phyloP scores from a whole-genome alignment of 2,329 filamentous ascomycete species.

The Ophiobolus disseminans region DNA sequence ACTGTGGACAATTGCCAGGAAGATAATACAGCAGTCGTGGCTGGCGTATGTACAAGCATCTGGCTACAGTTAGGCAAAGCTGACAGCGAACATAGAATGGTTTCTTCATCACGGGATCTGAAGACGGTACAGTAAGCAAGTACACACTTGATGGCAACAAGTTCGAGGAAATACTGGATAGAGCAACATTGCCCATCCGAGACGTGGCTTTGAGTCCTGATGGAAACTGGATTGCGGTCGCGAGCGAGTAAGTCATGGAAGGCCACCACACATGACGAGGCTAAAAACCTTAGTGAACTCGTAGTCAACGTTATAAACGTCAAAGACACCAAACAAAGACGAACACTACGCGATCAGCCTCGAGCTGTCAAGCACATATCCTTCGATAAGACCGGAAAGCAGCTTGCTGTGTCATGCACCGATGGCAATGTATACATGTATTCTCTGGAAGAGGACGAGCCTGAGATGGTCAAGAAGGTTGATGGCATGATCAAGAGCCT shows the following conservation, averaged over 20 bases:
- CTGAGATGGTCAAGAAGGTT: constrained; percentile 80
- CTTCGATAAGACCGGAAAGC: constrained; percentile 81
- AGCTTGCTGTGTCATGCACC: constrained; percentile 81
- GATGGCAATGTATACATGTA: constrained; percentile 93
- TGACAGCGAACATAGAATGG: constrained; percentile 62
- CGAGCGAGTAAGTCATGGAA: constrained; percentile 76
- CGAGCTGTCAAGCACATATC: constrained; percentile 90
- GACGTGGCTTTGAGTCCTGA: constrained; percentile 85
- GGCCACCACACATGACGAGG: constrained; percentile 2
- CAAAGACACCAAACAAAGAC: constrained; percentile 76
- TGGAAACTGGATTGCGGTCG: constrained; percentile 86
- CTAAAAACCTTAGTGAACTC: constrained; percentile 67
- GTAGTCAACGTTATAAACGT: constrained; percentile 88
- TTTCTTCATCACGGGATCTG: constrained; percentile 87
- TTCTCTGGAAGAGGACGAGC: constrained; percentile 77
- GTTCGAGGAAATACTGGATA: constrained; percentile 82
- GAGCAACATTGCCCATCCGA: constrained; percentile 84
- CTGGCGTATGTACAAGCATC: constrained; percentile 64
- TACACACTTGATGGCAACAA: constrained; percentile 79
- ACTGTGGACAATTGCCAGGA: constrained; percentile 93
- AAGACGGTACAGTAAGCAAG: constrained; percentile 94
- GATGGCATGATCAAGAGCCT: constrained; percentile 83
- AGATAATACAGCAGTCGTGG: constrained; percentile 79
- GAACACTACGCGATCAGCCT: constrained; percentile 80
- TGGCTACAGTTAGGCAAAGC: too few species aligned